These are phyloP conservation scores for Conringia planisiliqua DNA, from an alignment of 345 rosid genomes.

Conservation along the genomic window DNA sequence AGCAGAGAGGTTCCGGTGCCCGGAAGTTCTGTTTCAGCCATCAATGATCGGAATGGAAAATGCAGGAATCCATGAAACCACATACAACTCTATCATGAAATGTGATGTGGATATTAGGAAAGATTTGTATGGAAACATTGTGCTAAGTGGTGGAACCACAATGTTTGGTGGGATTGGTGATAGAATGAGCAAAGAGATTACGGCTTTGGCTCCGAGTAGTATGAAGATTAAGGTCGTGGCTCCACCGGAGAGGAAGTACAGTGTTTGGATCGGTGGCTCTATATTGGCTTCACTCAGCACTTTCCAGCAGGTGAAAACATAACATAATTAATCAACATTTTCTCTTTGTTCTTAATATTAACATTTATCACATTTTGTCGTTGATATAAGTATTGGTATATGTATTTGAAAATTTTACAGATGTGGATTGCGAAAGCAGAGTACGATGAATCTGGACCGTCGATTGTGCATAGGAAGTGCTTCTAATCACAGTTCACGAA, in stretches of 20 bases:
- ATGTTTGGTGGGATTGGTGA: constrained; percentile 71
- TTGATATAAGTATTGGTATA: not conserved
- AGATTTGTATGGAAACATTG: constrained; percentile 69
- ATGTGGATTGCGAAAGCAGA: constrained; percentile 76
- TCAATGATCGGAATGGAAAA: constrained; percentile 71
- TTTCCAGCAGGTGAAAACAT: constrained; percentile 56
- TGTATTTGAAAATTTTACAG: constrained; percentile 23
- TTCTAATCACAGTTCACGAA: constrained; percentile 35
- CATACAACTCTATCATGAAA: constrained; percentile 71
- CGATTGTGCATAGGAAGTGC: constrained; percentile 71
- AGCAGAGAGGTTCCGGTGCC: constrained; percentile 64
- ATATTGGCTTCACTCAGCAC: constrained; percentile 73
- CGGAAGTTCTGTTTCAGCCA: constrained; percentile 67
- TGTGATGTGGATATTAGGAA: constrained; percentile 70
- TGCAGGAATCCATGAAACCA: constrained; percentile 68
- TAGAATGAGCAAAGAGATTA: constrained; percentile 75
- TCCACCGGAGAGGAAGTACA: constrained; percentile 73
- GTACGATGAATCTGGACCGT: constrained; percentile 63
- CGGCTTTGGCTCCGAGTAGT: constrained; percentile 66
- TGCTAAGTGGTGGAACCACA: constrained; percentile 71
- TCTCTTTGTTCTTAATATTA: not conserved
- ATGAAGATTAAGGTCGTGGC: constrained; percentile 79
- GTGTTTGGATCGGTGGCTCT: constrained; percentile 76
- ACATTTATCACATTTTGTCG: not conserved
- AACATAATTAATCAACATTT: not conserved